Conservation (phyloP, 1,284 basidiomycete species). For the Schizopora paradoxa region DNA sequence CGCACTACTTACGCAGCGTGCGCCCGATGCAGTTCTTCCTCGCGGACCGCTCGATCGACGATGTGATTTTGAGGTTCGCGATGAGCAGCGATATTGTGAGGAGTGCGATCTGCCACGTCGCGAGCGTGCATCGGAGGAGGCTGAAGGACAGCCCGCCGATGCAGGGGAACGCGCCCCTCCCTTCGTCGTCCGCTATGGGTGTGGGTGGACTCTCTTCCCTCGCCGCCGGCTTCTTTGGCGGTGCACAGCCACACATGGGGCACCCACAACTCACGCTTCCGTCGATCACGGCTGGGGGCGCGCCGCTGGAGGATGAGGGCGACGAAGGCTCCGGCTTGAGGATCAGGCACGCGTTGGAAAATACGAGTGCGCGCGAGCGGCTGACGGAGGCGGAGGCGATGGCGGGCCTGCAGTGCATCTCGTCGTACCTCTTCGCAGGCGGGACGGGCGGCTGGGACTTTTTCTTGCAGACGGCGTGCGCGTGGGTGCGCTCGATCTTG, state of each 20-base stretch:
- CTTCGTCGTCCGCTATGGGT: too few relatives aligned
- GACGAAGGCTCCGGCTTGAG: background rate
- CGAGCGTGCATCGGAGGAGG: conserved; percentile 42
- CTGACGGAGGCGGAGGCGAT: conserved; percentile 48
- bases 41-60: conserved; percentile 40
- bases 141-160: conserved; percentile 8
- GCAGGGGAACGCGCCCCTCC: too few relatives aligned
- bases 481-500: conserved; percentile 48
- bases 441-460: conserved; percentile 62
- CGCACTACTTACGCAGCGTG: conserved; percentile 44
- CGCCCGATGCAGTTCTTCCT: conserved; percentile 63
- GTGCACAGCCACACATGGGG: too few relatives aligned
- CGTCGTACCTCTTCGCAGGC: conserved; percentile 68
- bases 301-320: conserved; percentile 1
- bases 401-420: conserved; percentile 67
- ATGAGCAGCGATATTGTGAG: conserved; percentile 35
- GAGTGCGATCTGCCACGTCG: conserved; percentile 54
- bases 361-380: background rate
- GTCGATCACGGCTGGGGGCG: background rate
- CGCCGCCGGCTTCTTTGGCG: too few relatives aligned
- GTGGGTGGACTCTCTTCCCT: too few relatives aligned
- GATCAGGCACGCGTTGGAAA: background rate
- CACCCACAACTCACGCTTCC: conserved; percentile 2
- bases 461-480: conserved; percentile 55
- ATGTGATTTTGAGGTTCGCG: conserved; percentile 44